Conservation (phyloP, 106 monocot genomes). For the Allium fistulosum region DNA sequence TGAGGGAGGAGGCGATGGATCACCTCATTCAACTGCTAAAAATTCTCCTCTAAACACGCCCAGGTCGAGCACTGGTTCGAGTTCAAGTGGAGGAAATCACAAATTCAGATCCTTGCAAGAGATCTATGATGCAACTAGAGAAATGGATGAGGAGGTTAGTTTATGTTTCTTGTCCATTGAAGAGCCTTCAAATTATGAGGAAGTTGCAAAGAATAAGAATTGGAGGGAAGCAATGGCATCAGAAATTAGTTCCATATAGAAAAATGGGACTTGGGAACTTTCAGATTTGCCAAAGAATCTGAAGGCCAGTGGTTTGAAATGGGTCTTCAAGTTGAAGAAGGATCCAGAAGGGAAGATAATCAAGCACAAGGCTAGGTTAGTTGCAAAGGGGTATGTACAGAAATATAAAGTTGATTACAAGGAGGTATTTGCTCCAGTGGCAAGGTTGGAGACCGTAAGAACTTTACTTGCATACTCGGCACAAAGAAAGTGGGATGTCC, state of each 20-base stretch:
- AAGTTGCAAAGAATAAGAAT: not conserved
- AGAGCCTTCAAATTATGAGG: not conserved
- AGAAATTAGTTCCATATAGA: not conserved
- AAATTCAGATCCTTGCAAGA: too few species aligned
- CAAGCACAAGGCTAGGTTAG: too few species aligned
- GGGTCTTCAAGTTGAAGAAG: not conserved
- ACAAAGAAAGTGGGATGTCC: too few species aligned
- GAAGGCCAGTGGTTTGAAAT: not conserved
- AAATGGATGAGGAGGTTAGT: not conserved
- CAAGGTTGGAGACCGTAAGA: not conserved
- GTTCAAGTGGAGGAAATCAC: too few species aligned
- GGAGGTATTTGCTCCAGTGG: not conserved
- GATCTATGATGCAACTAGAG: not conserved
- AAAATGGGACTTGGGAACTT: conserved; percentile 6
- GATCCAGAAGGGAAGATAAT: conserved; percentile 1
- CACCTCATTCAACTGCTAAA: too few species aligned
- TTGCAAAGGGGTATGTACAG: not conserved
- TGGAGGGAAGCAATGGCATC: conserved; percentile 7
- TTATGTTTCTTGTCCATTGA: not conserved
- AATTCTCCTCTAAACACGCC: too few species aligned
- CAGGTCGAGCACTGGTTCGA: too few species aligned
- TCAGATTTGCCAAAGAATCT: not conserved
- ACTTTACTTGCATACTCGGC: not conserved
- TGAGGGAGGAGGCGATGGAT: too few species aligned
- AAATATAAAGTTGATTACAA: not conserved